Conservation (phyloP, 2,329 filamentous ascomycete species). For the Colletotrichum falcatum region DNA sequence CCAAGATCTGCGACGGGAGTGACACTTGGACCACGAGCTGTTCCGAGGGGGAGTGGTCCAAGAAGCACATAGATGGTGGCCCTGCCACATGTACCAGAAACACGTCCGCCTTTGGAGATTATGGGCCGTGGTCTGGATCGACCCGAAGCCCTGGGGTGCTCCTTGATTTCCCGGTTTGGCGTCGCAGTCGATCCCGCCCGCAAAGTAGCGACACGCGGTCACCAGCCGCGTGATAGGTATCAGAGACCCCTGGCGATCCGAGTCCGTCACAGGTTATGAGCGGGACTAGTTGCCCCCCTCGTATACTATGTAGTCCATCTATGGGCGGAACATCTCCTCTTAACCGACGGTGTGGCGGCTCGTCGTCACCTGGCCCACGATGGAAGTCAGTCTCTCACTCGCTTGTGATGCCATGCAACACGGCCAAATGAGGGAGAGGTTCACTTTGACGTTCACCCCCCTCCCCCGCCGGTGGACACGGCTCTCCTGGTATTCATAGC, state of each 20-base stretch:
- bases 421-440: not conserved
- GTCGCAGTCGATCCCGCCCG: not conserved
- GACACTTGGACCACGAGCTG: constrained; percentile 8
- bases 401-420: not conserved
- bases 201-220: too few species aligned
- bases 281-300: not conserved
- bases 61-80: not conserved
- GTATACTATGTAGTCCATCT: not conserved
- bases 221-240: not conserved
- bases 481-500: constrained; percentile 6
- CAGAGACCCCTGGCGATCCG: not conserved
- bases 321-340: not conserved
- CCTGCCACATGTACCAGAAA: not conserved
- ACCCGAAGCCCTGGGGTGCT: not conserved
- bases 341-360: not conserved
- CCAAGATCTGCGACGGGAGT: not conserved
- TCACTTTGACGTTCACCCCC: not conserved
- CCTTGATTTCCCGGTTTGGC: not conserved
- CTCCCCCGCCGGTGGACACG: not conserved
- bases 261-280: not conserved
- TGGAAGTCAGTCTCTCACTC: not conserved
- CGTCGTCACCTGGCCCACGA: not conserved
- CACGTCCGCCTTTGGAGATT: not conserved
- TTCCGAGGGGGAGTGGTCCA: too few species aligned
- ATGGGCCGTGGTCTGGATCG: not conserved